Base-by-base conservation (phyloP, 2,329 filamentous ascomycete species). In the Fusarium irregulare region DNA sequence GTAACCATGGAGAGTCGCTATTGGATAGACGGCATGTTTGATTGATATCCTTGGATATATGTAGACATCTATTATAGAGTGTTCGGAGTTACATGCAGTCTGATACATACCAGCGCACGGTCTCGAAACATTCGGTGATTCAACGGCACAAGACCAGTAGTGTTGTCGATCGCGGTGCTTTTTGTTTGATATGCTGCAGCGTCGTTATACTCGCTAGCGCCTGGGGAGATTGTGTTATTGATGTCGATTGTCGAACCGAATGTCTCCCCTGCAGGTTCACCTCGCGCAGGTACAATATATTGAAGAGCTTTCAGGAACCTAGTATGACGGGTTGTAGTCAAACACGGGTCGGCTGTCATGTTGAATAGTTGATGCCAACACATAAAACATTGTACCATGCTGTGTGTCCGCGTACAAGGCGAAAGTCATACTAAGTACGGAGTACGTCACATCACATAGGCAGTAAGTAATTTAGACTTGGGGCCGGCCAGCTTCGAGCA, bases 21-120 rank as follows among this genome's bases (percentile, higher is more conserved):
- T 68, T 69, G 66, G 66, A 34, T 62, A 50, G 42, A 46, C 41
- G 46, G 45, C 40, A 27, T 57, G 56, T 67, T 62, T 49, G 40
- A 21, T 56, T 44, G 28, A 34, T 44, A 66, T 66, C 62, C 63
- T 61, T 66, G 64, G 42, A 67, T 67, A 67, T 66, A 66, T 62
- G 56, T 46, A 62, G 45, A 66, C 44, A 37, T 20, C 16, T 61
- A 18, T 41, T 67, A 67, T 57, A 67, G 45, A 66, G 27, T 25
- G 25, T 49, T 56, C 57, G 41, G 56, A 47, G 32, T 56, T 56
- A 51, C 23, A 51, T 51, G 41, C 37, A 45, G 32, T 42, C 64
- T 66, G 59, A 54, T 50, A 51, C 30, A 54, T 50, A 51, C 30
- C 14, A 10, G 44, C 37, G 48, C 55, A 66, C 63, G 44, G 48